Evolutionary conservation across 2,329 filamentous ascomycete species (phyloP), one percentile per base, ranked within the genome.

Genomic region (Aspergillus brasiliensis): DNA sequence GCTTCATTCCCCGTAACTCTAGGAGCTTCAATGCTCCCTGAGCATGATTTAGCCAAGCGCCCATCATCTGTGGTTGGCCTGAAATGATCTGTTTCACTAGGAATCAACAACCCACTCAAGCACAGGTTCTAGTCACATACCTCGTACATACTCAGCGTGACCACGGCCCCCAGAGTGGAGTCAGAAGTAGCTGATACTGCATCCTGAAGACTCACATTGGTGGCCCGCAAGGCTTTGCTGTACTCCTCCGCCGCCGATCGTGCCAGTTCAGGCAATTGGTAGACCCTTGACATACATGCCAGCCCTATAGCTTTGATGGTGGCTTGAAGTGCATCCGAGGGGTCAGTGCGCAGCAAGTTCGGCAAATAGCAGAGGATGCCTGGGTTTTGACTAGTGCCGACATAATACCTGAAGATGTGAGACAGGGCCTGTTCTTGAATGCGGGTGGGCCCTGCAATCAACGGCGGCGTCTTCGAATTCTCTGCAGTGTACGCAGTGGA

Each of bases 81-180:
- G 31, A 34, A 1, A 34, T 34, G 13, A 34, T 34, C 31, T 34
- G 5, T 34, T 34, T 25, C 1, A 13, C 4, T 13, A 34, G 31
- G 31, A 11, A 34, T 34, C 13, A 34, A 34, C 11, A 34, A 34
- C 31, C 31, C 31, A 34, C 10, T 13, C 0, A 34, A 34, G 10
- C 31, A 15, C 31, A 1, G 1, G 6, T 5, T 13, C 2, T 13
- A 34, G 10, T 11, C 4, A 34, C 10, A 15, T 23, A 67, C 64
- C 61, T 67, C 65, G 55, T 63, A 67, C 19, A 60, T 31, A 7
- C 57, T 60, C 17, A 68, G 62, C 46, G 63, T 13, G 10, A 59
- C 49, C 8, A 67, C 65, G 4, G 65, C 57, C 17, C 51, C 57
- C 19, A 66, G 37, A n/a, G 65, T 67, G 5, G 61, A 63, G 49